Conservation (phyloP, 305 asterid genomes). For the Fraxinus baroniana region DNA sequence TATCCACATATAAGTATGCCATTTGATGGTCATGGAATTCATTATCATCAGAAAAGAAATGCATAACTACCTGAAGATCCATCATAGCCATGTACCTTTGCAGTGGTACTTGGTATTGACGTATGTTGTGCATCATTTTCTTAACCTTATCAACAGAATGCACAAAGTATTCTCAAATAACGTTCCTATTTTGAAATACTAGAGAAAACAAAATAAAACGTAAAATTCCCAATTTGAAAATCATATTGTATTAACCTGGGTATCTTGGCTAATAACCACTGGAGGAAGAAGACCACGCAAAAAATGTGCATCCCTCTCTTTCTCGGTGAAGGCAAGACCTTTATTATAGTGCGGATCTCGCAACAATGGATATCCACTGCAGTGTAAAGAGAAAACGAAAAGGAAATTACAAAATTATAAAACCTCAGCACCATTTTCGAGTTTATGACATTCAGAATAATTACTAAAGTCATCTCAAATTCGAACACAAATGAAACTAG, state of each 20-base stretch:
- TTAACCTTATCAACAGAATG: constrained; percentile 54
- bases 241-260: constrained; percentile 53
- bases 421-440: neutral
- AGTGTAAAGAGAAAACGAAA: constrained; percentile 16
- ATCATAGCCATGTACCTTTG: constrained; percentile 96
- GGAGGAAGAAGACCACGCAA: constrained; percentile 93
- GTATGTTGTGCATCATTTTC: constrained; percentile 75
- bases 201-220: constrained; percentile 2
- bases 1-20: neutral
- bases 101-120: constrained; percentile 84
- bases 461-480: neutral
- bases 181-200: neutral
- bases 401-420: constrained; percentile 5
- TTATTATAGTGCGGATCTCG: constrained; percentile 87
- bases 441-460: neutral
- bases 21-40: neutral
- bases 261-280: constrained; percentile 59
- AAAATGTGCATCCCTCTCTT: constrained; percentile 88
- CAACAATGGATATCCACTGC: constrained; percentile 88
- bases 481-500: neutral
- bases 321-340: constrained; percentile 87
- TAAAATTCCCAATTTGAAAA: constrained; percentile 10
- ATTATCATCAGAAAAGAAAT: neutral
- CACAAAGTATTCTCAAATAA: constrained; percentile 7
- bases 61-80: constrained; percentile 88